Evolutionary conservation across 2,329 filamentous ascomycete species (phyloP).

Genomic region (Tolypocladium sp.): DNA sequence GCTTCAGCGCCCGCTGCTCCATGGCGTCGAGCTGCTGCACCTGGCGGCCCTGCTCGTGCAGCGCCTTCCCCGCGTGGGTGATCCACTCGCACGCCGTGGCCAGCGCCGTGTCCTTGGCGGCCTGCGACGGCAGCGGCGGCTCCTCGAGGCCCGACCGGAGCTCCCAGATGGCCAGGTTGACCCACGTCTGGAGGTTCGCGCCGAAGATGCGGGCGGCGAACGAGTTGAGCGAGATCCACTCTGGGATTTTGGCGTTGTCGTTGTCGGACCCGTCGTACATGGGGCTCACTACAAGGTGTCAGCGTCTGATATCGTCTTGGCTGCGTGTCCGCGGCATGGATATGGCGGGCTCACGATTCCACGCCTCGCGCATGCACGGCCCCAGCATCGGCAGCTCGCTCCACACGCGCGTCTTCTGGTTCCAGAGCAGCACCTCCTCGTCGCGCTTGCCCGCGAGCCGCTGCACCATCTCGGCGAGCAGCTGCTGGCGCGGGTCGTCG

Average conservation of each 20-base stretch:
- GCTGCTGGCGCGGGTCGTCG: conserved; percentile 13
- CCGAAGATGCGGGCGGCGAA: conserved; percentile 21
- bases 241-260: conserved; percentile 9
- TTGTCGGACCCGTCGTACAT: conserved; percentile 12
- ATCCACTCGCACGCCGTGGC: conserved; percentile 19
- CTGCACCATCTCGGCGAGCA: conserved; percentile 12
- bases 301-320: neutral
- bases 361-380: conserved; percentile 17
- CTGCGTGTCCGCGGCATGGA: neutral
- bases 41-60: conserved; percentile 10
- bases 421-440: conserved; percentile 17
- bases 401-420: conserved; percentile 15
- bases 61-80: conserved; percentile 14
- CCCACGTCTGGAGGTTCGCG: conserved; percentile 10
- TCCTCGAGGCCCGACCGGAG: conserved; percentile 21
- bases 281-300: conserved; percentile 10
- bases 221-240: conserved; percentile 23
- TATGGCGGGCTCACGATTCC: conserved; percentile 14
- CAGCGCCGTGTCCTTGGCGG: conserved; percentile 11
- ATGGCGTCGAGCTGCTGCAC: conserved; percentile 9
- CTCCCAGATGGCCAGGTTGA: conserved; percentile 19
- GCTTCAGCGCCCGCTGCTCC: conserved; percentile 9
- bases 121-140: conserved; percentile 5
- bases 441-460: conserved; percentile 12
- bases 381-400: conserved; percentile 20